Evolutionary conservation across 2,329 filamentous ascomycete genomes (phyloP).

Genomic region (Apiospora saccharicola): DNA sequence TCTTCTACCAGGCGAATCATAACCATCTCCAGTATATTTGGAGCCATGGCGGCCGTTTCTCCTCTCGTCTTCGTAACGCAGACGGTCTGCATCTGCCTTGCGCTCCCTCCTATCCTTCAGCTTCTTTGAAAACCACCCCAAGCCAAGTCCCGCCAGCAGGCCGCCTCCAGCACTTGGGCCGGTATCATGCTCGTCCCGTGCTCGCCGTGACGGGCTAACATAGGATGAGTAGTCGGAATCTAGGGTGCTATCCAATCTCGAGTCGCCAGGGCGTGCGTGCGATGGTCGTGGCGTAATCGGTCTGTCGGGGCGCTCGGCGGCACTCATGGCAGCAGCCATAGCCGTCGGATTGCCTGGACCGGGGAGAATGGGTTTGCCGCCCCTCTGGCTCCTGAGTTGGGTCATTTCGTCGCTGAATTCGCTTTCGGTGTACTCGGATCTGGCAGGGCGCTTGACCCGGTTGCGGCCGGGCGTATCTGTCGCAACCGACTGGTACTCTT

Average conservation of each 20-base stretch:
- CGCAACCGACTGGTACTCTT: conserved; percentile 69
- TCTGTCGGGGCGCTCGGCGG: conserved; percentile 49
- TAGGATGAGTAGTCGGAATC: conserved; percentile 68
- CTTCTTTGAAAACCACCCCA: conserved; percentile 73
- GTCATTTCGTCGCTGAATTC: conserved; percentile 59
- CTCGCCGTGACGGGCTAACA: conserved; percentile 67
- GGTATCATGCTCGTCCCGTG: conserved; percentile 47
- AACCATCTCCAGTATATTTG: conserved; percentile 74
- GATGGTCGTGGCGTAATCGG: conserved; percentile 58
- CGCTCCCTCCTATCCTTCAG: conserved; percentile 65
- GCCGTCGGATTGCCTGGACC: conserved; percentile 53
- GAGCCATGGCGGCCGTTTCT: conserved; percentile 69
- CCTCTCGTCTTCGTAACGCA: conserved; percentile 55
- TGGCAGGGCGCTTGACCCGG: conserved; percentile 39
- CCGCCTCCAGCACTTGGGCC: conserved; percentile 62
- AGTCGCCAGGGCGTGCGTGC: conserved; percentile 49
- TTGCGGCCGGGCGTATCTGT: conserved; percentile 64
- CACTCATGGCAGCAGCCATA: conserved; percentile 56
- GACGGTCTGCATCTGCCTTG: conserved; percentile 57
- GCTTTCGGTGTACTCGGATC: conserved; percentile 47
- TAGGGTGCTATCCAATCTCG: conserved; percentile 54
- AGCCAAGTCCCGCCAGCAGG: conserved; percentile 66
- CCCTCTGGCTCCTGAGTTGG: conserved; percentile 41
- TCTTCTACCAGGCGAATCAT: conserved; percentile 56
- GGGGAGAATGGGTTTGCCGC: conserved; percentile 53